Percentiles rank a stretch among this genome's conserved stretches.
Conservation (phyloP, 2,329 filamentous ascomycete species). For the Lachnellula arida region DNA sequence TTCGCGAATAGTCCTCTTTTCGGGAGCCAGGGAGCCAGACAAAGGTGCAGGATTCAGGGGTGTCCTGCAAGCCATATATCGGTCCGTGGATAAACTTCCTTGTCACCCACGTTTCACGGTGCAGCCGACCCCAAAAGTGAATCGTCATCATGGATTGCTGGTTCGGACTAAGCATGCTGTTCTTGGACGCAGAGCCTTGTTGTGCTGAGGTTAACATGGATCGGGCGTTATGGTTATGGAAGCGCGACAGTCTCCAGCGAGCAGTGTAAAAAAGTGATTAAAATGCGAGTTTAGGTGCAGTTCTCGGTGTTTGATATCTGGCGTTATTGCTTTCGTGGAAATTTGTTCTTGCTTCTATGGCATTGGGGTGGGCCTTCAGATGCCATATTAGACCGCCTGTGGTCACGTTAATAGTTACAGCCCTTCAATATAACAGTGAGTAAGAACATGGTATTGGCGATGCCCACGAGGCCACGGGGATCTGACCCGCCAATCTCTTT, state of each 20-base stretch:
- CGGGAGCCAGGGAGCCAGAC: background rate
- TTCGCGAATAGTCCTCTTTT: background rate
- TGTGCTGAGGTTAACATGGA: background rate
- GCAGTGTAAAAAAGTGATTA: background rate
- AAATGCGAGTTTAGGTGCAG: background rate
- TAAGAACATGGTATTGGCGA: no score
- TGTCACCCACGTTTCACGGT: background rate
- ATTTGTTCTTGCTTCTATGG: no score
- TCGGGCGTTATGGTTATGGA: background rate
- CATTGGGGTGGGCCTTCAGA: no score
- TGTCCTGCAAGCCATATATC: no score
- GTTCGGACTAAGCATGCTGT: background rate
- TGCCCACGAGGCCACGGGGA: no score
- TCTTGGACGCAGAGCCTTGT: no score
- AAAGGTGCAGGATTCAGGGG: no score
- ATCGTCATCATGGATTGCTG: background rate
- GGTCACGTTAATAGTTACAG: no score
- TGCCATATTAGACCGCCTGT: no score
- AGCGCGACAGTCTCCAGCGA: background rate
- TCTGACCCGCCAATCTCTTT: no score
- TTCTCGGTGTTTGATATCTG: background rate
- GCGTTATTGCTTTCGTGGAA: no score
- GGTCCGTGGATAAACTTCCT: background rate
- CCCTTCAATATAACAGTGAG: no score
- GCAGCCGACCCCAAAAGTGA: background rate